Evolutionary conservation across 164 flowering plant species (phyloP).

Genomic region (Stephania yunnanensis): DNA sequence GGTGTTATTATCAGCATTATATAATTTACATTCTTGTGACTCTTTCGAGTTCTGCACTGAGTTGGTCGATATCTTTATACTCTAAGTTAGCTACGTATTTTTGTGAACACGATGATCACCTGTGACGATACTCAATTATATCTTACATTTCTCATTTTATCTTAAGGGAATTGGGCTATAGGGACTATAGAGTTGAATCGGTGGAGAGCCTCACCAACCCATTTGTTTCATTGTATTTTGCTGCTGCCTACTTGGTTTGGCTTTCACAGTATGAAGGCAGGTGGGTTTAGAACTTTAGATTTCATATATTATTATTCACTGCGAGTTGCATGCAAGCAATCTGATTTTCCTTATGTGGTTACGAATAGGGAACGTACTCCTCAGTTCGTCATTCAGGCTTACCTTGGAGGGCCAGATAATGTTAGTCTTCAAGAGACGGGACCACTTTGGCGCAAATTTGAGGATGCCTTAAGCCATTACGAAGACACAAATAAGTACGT

Average conservation of each 20-base stretch:
- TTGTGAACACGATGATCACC: not conserved
- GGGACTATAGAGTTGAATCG: slow-evolving; percentile 55
- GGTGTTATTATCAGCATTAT: not conserved
- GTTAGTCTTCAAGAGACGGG: slow-evolving; percentile 61
- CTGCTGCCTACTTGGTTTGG: slow-evolving; percentile 79
- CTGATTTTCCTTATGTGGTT: not conserved
- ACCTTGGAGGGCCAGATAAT: slow-evolving; percentile 66
- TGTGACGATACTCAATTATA: slow-evolving; percentile 6
- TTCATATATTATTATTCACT: not conserved
- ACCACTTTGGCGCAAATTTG: slow-evolving; percentile 62
- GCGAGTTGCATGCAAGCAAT: not conserved
- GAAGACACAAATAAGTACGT: slow-evolving; percentile 43
- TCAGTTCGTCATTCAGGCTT: slow-evolving; percentile 77
- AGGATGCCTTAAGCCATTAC: slow-evolving; percentile 51
- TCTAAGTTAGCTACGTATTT: not conserved
- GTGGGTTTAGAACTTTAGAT: slow-evolving; percentile 25
- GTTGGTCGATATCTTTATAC: slow-evolving; percentile 5
- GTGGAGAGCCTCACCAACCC: slow-evolving; percentile 69
- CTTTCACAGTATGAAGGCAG: slow-evolving; percentile 79
- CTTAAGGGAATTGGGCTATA: slow-evolving; percentile 64
- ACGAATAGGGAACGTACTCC: slow-evolving; percentile 57
- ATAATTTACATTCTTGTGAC: not conserved
- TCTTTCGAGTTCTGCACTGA: not conserved
- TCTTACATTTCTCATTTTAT: slow-evolving; percentile 11
- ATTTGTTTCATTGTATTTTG: slow-evolving; percentile 82